phyloP scores from a whole-genome alignment of 257 asterid species.

The Penstemon newberryi region DNA sequence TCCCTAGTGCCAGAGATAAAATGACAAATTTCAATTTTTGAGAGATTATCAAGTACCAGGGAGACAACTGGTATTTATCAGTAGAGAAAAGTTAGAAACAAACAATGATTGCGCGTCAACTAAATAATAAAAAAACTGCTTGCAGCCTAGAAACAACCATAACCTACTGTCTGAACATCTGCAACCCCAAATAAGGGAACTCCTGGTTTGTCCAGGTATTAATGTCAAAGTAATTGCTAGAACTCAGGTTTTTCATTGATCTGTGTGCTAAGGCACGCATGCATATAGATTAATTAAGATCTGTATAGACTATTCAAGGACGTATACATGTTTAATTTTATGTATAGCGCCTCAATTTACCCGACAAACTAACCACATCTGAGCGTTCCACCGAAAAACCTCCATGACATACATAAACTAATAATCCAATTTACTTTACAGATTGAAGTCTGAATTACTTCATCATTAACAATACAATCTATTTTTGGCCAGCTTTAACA shows the following conservation, averaged over 20 bases:
- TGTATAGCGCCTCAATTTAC: slow-evolving; percentile 1
- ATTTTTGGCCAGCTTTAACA: slow-evolving; percentile 16
- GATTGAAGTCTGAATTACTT: slow-evolving; percentile 8
- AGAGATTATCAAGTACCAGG: slow-evolving; percentile 16
- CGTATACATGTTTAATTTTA: background rate
- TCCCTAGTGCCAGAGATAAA: slow-evolving; percentile 48
- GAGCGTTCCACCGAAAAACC: background rate
- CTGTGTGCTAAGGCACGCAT: slow-evolving; percentile 13
- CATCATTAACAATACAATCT: slow-evolving; percentile 2
- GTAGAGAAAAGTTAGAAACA: slow-evolving; percentile 15
- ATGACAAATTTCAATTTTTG: slow-evolving; percentile 15
- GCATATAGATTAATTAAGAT: slow-evolving; percentile 1
- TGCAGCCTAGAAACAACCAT: slow-evolving; percentile 20
- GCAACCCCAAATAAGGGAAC: background rate
- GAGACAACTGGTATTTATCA: slow-evolving; percentile 7
- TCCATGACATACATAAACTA: background rate
- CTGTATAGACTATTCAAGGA: background rate
- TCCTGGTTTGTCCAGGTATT: slow-evolving; percentile 14
- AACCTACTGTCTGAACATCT: slow-evolving; percentile 10
- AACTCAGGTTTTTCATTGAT: background rate
- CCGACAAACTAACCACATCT: background rate
- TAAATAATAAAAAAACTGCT: background rate
- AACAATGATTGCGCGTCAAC: background rate
- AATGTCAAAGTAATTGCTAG: background rate
- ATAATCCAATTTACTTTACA: slow-evolving; percentile 7